These are phyloP conservation scores for Sphaerobolus stellatus DNA, from an alignment of 1,284 basidiomycete species.

Conservation along the genomic window DNA sequence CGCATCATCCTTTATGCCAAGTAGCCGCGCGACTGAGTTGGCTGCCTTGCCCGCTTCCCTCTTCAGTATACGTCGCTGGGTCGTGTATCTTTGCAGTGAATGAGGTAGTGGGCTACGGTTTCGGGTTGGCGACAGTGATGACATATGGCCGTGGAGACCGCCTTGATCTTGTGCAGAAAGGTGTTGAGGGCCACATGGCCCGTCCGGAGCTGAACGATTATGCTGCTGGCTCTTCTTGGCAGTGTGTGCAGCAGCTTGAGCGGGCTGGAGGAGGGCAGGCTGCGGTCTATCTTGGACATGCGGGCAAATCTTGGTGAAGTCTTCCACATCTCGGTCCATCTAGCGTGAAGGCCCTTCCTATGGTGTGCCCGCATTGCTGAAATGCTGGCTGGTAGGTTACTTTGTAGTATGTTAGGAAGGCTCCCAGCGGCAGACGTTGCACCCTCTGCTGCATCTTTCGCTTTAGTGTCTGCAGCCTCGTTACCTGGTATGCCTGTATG, in stretches of 20 bases:
- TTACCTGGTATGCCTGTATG: background rate
- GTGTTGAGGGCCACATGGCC: constrained; percentile 5
- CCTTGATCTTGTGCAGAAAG: constrained; percentile 3
- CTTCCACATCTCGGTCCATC: background rate
- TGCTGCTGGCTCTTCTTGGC: background rate
- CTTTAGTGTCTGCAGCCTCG: constrained; percentile 4
- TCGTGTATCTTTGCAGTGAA: background rate
- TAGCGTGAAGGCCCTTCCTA: background rate
- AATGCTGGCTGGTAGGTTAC: background rate
- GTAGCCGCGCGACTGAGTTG: background rate
- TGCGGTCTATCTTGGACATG: background rate
- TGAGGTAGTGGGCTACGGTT: constrained; percentile 3
- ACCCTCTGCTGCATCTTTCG: background rate
- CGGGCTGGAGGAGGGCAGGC: background rate
- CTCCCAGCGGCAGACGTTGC: background rate
- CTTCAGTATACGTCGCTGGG: background rate
- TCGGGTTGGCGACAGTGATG: background rate
- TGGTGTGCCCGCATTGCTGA: background rate
- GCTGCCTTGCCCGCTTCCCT: background rate
- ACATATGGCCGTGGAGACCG: background rate
- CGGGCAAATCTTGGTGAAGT: background rate
- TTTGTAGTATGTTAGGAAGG: background rate
- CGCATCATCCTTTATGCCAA: background rate
- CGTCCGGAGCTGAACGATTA: background rate
- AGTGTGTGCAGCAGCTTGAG: background rate